Evolutionary conservation across 306 rosid species (phyloP), one percentile per base, ranked within the genome.

Genomic region (Castanospermum australe): DNA sequence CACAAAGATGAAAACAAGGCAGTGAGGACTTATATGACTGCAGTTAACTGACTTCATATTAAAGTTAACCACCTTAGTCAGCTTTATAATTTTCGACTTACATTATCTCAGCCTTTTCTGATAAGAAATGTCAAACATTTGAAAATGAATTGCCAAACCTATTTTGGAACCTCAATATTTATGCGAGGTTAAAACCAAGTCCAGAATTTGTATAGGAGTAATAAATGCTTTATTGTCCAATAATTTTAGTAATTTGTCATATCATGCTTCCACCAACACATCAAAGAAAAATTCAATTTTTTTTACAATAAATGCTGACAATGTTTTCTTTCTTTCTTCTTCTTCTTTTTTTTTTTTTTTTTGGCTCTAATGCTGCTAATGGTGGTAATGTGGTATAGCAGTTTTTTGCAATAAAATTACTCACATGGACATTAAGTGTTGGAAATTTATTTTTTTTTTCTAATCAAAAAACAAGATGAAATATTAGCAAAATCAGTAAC

Each of bases 31-130:
- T 14, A 4, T 36, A 44, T 1, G 36, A 71, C 33, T 35, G 33
- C 14, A 79, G 4, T 71, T 57, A 45, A 44, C 48, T 8, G 65
- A 76, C 64, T 76, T 33, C 72, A 70, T 62, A 6, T 28, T 17
- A 57, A 8, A 33, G 8, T 50, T 64, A 1, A 21, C 73, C 41
- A 48, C 3, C 65, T 25, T 17, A 56, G 57, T 62, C 57, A 45
- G 71, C 63, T 57, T 56, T 32, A 33, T 13, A 71, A 35, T 78
- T 47, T 54, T 66, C n/a, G 24, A 38, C 8, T 21, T 36, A 30
- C 7, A 17, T 15, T 5, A 5, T 51, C 48, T 47, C 38, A 8
- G 11, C 50, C 38, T 67, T 36, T 61, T 38, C 25, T 25, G 38
- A 67, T 17, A 67, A 67, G 68, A 67, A 78, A 42, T 41, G 38